Base-by-base conservation (phyloP, 768 basidiomycete genomes). In the Russula dissimulans region DNA sequence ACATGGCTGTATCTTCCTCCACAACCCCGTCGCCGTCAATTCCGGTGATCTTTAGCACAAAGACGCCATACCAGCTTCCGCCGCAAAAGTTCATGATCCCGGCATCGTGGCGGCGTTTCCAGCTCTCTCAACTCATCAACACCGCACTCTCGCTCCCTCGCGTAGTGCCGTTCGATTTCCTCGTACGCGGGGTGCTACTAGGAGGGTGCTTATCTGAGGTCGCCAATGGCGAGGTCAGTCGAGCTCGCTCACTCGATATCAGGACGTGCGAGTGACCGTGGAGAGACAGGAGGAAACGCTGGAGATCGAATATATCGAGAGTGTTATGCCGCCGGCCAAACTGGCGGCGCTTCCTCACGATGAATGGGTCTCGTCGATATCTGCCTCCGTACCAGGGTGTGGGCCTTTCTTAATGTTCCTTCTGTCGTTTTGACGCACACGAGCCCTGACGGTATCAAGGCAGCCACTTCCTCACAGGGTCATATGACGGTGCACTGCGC, bases 101-200 rank as follows among this genome's bases (percentile, higher is more conserved):
- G 2, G 78, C 85, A 1, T 75, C 81, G 71, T 98, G 94, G 94
- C 83, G 81, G 59, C 85, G 95, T n/a, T 98, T 89, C 72, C 95
- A 97, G 67, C 86, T 99, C 36, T 97, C 95, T 1, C 93, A 97
- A 62, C 86, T 98, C 45, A 85, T 99, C 60, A 99, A 99, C 76
- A 97, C 97, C 69, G 91, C 95, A 1, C 77, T 98, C 31, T 79
- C 81, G 29, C 81, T 88, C 17, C 71, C 79, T 0, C 82, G 82
- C 56, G 84, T 89, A 0, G 77, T 95, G 3, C 95, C 94, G 0
- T 97, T 97, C 70, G 95, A 99, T 72, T 98, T 97, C 71, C 73
- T 99, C 47, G 77, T 97, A 44, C 78, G 81, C 47, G 91, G 92
- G n/a, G 83, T 89, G 69, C 80, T 97, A 12, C 71, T 97, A 3